Percentiles rank a stretch among this genome's conserved stretches.
Evolutionary conservation across 345 rosid species (phyloP).

Genomic region (Syzygium grande): DNA sequence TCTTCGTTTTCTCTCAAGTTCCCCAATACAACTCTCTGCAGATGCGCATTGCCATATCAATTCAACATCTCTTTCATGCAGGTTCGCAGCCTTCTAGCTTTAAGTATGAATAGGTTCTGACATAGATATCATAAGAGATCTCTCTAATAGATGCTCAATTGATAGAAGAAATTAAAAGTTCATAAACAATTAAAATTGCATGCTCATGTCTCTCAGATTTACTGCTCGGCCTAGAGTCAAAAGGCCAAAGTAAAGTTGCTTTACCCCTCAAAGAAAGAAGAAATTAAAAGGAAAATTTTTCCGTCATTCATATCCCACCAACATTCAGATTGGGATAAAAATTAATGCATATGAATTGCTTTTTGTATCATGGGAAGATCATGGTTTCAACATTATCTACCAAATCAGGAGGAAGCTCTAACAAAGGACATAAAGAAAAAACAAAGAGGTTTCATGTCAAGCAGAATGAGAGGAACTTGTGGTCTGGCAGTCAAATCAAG

Average conservation of each 20-base stretch:
- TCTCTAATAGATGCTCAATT: not conserved
- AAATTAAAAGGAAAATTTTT: not conserved
- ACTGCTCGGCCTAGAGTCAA: not conserved
- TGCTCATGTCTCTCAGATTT: not conserved
- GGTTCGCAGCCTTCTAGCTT: not conserved
- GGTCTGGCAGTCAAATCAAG: not conserved
- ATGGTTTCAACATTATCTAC: not conserved
- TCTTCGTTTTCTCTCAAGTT: slow-evolving; percentile 36
- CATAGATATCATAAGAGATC: not conserved
- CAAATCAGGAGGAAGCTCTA: not conserved
- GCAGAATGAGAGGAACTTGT: not conserved
- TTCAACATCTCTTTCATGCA: not conserved
- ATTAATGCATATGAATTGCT: not conserved
- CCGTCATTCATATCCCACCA: not conserved
- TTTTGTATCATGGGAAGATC: not conserved
- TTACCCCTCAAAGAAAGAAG: not conserved
- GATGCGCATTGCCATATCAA: not conserved
- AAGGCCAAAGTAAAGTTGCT: not conserved
- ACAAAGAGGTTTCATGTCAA: not conserved
- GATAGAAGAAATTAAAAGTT: not conserved
- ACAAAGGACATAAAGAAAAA: not conserved
- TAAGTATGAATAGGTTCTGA: not conserved
- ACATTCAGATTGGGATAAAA: not conserved
- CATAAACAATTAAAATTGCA: not conserved
- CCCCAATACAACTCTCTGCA: slow-evolving; percentile 50